Evolutionary conservation across 2,329 filamentous ascomycete species (phyloP).

Genomic region (Diaporthe ilicicola): DNA sequence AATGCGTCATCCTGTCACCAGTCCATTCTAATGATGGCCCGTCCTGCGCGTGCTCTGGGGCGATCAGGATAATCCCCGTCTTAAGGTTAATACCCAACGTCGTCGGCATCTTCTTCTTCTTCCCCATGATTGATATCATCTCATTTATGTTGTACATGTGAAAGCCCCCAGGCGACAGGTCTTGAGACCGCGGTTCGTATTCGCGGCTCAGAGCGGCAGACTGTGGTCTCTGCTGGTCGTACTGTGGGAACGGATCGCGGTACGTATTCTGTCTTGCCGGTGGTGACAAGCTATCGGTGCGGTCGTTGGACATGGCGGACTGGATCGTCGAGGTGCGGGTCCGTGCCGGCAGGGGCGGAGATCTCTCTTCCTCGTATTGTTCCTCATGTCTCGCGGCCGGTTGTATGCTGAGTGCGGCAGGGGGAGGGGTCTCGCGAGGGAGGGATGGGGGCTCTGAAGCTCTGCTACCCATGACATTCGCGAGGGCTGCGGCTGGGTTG

Average conservation of each 20-base stretch:
- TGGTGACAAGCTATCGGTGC: slow-evolving; percentile 39
- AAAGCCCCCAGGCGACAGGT: slow-evolving; percentile 79
- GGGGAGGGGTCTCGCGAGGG: slow-evolving; percentile 48
- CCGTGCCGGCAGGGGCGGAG: slow-evolving; percentile 70
- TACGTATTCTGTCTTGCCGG: slow-evolving; percentile 45
- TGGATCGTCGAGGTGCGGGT: slow-evolving; percentile 63
- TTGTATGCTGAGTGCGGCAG: slow-evolving; percentile 62
- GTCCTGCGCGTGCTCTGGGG: slow-evolving; percentile 83
- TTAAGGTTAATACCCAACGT: slow-evolving; percentile 92
- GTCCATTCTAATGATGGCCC: slow-evolving; percentile 92
- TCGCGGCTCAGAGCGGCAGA: slow-evolving; percentile 32
- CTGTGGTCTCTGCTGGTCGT: slow-evolving; percentile 42
- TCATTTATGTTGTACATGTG: slow-evolving; percentile 98
- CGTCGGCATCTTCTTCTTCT: slow-evolving; percentile 98
- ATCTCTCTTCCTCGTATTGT: slow-evolving; percentile 72
- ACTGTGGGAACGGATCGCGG: slow-evolving; percentile 35
- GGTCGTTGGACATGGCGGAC: slow-evolving; percentile 38
- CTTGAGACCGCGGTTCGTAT: slow-evolving; percentile 41
- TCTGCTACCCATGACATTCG: slow-evolving; percentile 62
- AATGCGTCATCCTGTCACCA: slow-evolving; percentile 94
- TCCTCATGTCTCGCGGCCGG: slow-evolving; percentile 51
- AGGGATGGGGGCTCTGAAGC: slow-evolving; percentile 55
- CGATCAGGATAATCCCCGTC: slow-evolving; percentile 88
- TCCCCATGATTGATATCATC: slow-evolving; percentile 96
- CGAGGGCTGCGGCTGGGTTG: slow-evolving; percentile 63